These are phyloP conservation scores for Erodium moschatum DNA, from an alignment of 441 rosid genomes.

Conservation along the genomic window DNA sequence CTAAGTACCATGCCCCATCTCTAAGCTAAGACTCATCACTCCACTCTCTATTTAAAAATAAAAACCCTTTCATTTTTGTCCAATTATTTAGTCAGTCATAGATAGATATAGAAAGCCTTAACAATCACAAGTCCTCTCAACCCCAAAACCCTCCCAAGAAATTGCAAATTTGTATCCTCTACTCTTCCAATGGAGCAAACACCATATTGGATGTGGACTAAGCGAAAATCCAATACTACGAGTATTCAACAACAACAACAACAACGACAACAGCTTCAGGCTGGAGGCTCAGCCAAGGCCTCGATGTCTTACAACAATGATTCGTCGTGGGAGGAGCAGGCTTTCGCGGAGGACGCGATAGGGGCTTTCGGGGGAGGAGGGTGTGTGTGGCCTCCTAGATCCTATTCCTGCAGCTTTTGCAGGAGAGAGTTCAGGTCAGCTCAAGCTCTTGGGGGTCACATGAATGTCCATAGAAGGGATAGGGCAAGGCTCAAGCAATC, in stretches of 20 bases:
- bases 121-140: neutral
- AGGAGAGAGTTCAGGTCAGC: conserved; percentile 87
- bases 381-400: conserved; percentile 95
- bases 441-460: conserved; percentile 54
- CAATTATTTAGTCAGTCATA: no score
- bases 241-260: neutral
- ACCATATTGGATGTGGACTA: conserved; percentile 43
- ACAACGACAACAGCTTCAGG: no score
- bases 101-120: no score
- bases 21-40: no score
- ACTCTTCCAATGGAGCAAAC: conserved; percentile 36
- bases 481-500: conserved; percentile 74
- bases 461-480: conserved; percentile 47
- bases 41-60: no score
- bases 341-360: conserved; percentile 85
- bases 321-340: conserved; percentile 94
- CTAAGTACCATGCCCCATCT: no score
- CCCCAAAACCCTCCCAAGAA: conserved; percentile 4
- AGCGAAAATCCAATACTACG: conserved; percentile 30
- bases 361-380: conserved; percentile 48
- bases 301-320: conserved; percentile 19
- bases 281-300: neutral
- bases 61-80: no score
- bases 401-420: conserved; percentile 90
- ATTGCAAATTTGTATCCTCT: conserved; percentile 3